These are phyloP conservation scores for Gymnopus androsaceus DNA, from an alignment of 1,284 basidiomycete genomes.

Conservation along the genomic window DNA sequence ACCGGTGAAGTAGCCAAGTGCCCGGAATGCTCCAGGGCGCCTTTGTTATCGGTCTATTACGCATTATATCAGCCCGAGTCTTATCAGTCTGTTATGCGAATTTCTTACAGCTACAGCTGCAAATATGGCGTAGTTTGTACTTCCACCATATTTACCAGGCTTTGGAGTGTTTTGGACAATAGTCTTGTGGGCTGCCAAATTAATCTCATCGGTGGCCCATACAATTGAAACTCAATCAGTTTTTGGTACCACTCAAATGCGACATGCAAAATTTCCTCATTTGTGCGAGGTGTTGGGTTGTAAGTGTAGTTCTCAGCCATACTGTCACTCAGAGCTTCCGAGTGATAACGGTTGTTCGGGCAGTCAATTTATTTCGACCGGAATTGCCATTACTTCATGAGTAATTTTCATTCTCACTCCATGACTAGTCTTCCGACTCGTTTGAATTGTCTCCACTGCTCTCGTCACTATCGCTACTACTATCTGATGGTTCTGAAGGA, in stretches of 20 bases:
- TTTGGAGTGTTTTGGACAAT: slow-evolving; percentile 7
- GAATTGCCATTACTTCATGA: background rate
- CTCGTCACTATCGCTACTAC: too few species aligned
- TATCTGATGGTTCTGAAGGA: too few species aligned
- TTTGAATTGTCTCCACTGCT: too few species aligned
- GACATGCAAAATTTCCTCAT: slow-evolving; percentile 8
- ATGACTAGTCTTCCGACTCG: background rate
- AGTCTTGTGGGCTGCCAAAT: slow-evolving; percentile 9
- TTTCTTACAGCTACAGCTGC: too few species aligned
- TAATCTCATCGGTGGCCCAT: background rate
- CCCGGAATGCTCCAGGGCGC: too few species aligned
- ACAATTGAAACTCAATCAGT: background rate
- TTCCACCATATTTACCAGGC: slow-evolving; percentile 6
- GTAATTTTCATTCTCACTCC: background rate
- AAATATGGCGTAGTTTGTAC: slow-evolving; percentile 1
- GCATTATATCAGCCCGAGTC: too few species aligned
- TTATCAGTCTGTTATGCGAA: too few species aligned
- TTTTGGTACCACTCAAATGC: slow-evolving; percentile 4
- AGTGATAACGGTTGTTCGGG: background rate
- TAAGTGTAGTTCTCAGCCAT: background rate
- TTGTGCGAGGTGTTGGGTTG: slow-evolving; percentile 8
- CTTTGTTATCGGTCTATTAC: too few species aligned
- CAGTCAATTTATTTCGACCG: background rate
- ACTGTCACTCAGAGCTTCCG: background rate
- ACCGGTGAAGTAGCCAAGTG: too few species aligned